A percentile compares a stretch with the other conserved stretches of the same genome.
Conservation (phyloP, 2,329 filamentous ascomycete species). For the Penicillium sp. region DNA sequence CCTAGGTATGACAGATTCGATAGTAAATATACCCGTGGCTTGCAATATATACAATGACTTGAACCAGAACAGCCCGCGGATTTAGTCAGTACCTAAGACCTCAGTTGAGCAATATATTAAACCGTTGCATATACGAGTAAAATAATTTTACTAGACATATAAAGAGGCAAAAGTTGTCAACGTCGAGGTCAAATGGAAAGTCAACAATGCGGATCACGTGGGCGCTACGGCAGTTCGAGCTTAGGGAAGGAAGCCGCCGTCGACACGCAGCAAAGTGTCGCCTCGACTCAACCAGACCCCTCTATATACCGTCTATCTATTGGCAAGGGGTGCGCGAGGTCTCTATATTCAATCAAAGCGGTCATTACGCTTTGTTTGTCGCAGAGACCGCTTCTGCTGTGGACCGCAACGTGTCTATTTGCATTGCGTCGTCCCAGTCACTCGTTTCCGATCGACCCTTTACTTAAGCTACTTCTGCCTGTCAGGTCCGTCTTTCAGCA, state of each 20-base stretch:
- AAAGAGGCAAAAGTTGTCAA: background rate
- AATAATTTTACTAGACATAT: no score
- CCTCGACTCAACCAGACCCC: background rate
- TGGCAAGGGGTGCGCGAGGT: background rate
- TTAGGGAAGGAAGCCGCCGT: background rate
- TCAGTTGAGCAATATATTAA: no score
- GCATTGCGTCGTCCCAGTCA: background rate
- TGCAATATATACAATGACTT: no score
- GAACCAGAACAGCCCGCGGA: no score
- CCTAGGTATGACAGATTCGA: no score
- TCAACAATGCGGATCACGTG: background rate
- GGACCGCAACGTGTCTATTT: background rate
- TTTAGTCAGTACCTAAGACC: no score
- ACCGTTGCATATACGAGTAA: no score
- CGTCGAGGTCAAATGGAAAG: background rate
- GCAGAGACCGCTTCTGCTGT: slow-evolving; percentile 5
- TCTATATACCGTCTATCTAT: background rate
- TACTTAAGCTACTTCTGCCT: background rate
- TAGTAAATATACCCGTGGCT: no score
- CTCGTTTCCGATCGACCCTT: background rate
- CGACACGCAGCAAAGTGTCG: background rate
- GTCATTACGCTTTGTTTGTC: background rate
- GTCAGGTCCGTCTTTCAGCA: slow-evolving; percentile 31
- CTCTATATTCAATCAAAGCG: background rate
- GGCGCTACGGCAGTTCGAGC: background rate